Percentiles rank a stretch among this genome's conserved stretches.
Conservation (phyloP, 192 early-diverging fungal species). For the Coemansia sp. region DNA sequence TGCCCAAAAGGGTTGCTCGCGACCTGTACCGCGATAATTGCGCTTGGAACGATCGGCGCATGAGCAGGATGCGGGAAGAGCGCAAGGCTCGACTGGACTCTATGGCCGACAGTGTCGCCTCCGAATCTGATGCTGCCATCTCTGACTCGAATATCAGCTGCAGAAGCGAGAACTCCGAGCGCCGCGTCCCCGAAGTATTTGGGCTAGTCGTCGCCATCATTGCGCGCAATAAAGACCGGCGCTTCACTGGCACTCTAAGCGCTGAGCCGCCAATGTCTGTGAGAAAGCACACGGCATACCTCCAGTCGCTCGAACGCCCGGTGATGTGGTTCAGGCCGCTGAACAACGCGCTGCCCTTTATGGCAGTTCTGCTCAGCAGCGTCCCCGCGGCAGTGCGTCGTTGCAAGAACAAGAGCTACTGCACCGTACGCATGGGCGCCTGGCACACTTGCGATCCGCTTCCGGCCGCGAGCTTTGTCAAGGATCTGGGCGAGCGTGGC, state of each 20-base stretch:
- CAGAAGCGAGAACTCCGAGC: not conserved
- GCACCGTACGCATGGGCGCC: conserved; percentile 19
- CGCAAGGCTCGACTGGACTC: conserved; percentile 68
- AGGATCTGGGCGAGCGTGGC: conserved; percentile 71
- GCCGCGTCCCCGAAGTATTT: conserved; percentile 17
- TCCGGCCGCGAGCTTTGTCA: conserved; percentile 20
- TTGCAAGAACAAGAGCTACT: not conserved
- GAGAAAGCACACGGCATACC: conserved; percentile 7
- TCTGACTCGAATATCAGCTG: not conserved
- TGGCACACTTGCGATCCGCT: conserved; percentile 16
- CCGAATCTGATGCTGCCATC: conserved; percentile 4
- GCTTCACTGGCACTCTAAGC: conserved; percentile 26
- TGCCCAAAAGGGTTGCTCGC: conserved; percentile 48
- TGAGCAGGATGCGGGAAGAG: conserved; percentile 56
- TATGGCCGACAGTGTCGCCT: conserved; percentile 51
- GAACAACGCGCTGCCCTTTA: conserved; percentile 18
- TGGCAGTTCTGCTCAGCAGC: conserved; percentile 12
- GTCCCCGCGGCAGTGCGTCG: conserved; percentile 1
- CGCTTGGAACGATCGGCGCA: conserved; percentile 59
- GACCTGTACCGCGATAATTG: conserved; percentile 20
- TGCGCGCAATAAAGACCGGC: conserved; percentile 15
- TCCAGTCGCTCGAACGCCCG: not conserved
- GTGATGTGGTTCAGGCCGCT: conserved; percentile 33
- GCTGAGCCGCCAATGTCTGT: not conserved
- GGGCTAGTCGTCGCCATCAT: conserved; percentile 34